A percentile compares a stretch with the other conserved stretches of the same genome.
phyloP scores from a whole-genome alignment of 2,329 filamentous ascomycete genomes.

The Nemania sp. region DNA sequence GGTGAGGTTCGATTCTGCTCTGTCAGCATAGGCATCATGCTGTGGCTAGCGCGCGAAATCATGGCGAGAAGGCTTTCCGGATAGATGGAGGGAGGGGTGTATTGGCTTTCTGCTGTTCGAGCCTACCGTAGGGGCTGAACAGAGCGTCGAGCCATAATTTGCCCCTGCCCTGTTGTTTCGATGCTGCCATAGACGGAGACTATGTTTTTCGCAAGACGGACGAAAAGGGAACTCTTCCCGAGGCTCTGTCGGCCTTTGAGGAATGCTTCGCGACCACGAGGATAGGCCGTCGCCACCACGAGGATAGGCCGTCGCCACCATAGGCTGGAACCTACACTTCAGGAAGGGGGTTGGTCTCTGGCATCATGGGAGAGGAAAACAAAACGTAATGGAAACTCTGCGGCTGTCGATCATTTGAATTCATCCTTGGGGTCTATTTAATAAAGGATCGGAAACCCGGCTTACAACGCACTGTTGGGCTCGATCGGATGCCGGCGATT shows the following conservation, averaged over 20 bases:
- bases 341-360: neutral
- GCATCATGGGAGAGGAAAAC: neutral
- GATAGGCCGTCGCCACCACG: no score
- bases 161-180: slow-evolving; percentile 6
- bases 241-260: neutral
- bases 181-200: slow-evolving; percentile 15
- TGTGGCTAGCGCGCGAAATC: neutral
- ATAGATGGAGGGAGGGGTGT: neutral
- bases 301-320: slow-evolving; percentile 10
- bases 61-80: neutral
- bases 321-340: slow-evolving; percentile 5
- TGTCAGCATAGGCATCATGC: neutral
- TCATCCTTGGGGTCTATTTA: slow-evolving; percentile 21
- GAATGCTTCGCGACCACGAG: slow-evolving; percentile 13
- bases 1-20: neutral
- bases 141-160: slow-evolving; percentile 9
- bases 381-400: slow-evolving; percentile 28
- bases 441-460: slow-evolving; percentile 24
- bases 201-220: neutral
- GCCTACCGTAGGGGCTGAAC: no score
- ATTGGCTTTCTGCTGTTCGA: no score
- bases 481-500: slow-evolving; percentile 16
- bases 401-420: slow-evolving; percentile 23
- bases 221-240: slow-evolving; percentile 22
- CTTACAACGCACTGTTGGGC: slow-evolving; percentile 12